Evolutionary conservation across 169 alveolate species (phyloP), one percentile per base, ranked within the genome.

Genomic region (Babesia bigemina): DNA sequence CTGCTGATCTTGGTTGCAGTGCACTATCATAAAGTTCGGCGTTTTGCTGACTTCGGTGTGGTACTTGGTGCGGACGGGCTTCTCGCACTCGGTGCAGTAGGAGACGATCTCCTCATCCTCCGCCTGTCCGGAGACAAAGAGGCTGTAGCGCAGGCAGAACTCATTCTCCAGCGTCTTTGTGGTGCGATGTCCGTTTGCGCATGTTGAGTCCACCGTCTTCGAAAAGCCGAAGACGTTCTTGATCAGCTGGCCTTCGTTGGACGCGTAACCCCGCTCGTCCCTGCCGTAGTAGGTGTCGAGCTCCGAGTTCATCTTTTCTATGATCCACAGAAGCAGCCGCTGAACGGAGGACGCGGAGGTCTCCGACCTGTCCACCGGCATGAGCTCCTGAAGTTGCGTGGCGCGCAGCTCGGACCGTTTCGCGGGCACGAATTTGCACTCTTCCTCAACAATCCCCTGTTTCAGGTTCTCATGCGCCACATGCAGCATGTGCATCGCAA

Each of bases 301-400:
- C 33, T 83, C 90, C 1, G 72, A 61, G 50, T 62, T 83, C 69
- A 83, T 55, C 50, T 66, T 83, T 28, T 83, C 86, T 8, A 83
- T 74, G 33, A 81, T 47, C 88, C 88, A 81, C n/a, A 73, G 59
- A 24, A 81, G 62, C 36, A 72, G 60, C 48, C 76, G 39, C 33
- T 69, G 73, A 21, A 74, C 55, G 17, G 88, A 45, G 22, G 53
- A n/a, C 48, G 73, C 70, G 24, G 48, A 63, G 0, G 66, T 72
- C 36, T 81, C 84, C 7, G 76, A 67, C 60, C 63, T 63, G 52
- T 81, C 76, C 16, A 71, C 77, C 14, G 63, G 72, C 85, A 81
- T 81, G 42, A 81, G 85, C 29, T 70, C 85, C 55, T 81, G 88
- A 7, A 81, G 62, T 28, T 63, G 85, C 13, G 88, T 72, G 7